These are phyloP conservation scores for Metarhizium album DNA, from an alignment of 2,329 filamentous ascomycete species.

Conservation along the genomic window DNA sequence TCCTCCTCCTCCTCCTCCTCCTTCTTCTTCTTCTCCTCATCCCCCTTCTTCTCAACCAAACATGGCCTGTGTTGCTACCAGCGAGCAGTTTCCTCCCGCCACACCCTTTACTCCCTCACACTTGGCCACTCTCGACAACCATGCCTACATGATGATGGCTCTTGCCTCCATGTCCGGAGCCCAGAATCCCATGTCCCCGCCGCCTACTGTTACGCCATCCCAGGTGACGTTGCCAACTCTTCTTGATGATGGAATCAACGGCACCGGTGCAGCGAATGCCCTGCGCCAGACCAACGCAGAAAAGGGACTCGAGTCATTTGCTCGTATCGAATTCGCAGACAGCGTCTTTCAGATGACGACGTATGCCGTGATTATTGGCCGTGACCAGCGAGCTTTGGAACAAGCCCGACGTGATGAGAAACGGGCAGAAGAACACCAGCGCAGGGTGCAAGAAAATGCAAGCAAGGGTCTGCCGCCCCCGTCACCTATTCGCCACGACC, in stretches of 20 bases:
- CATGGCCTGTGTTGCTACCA: conserved; percentile 7
- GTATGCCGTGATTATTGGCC: conserved; percentile 59
- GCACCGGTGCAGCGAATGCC: conserved; percentile 19
- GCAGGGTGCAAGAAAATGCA: conserved; percentile 34
- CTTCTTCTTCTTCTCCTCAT: not conserved
- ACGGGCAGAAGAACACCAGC: conserved; percentile 33
- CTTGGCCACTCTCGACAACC: conserved; percentile 24
- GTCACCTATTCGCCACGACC: conserved; percentile 37
- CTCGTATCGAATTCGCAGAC: conserved; percentile 59
- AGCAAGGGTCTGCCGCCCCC: conserved; percentile 39
- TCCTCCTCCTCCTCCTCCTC: not conserved
- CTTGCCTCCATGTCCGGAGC: conserved; percentile 28
- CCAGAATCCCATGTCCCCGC: conserved; percentile 27
- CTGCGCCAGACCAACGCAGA: conserved; percentile 23
- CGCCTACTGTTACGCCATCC: conserved; percentile 33
- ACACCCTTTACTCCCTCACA: conserved; percentile 23
- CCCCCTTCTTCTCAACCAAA: conserved; percentile 1
- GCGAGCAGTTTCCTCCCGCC: conserved; percentile 19
- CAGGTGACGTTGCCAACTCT: conserved; percentile 33
- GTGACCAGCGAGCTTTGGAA: conserved; percentile 51
- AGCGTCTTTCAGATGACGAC: conserved; percentile 72
- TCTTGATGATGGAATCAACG: conserved; percentile 20
- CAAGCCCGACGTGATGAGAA: conserved; percentile 43
- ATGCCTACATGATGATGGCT: conserved; percentile 35
- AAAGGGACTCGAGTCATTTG: conserved; percentile 44